These are phyloP conservation scores for Dalbergia cochinchinensis DNA, from an alignment of 306 rosid species.

Conservation along the genomic window DNA sequence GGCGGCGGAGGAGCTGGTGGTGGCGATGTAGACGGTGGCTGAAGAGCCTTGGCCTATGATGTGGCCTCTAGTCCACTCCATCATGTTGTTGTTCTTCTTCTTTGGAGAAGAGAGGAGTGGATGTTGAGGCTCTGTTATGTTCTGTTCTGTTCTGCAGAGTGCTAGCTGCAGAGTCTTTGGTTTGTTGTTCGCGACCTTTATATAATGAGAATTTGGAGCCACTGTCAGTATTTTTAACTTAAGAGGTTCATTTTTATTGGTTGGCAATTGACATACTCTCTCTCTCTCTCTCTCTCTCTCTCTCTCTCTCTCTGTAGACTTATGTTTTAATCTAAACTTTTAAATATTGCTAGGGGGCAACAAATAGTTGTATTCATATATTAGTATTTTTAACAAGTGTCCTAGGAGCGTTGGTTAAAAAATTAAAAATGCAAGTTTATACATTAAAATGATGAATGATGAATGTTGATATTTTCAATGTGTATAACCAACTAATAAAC, in stretches of 20 bases:
- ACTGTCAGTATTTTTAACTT: conserved; percentile 21
- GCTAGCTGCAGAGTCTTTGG: conserved; percentile 1
- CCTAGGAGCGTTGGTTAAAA: too few species aligned
- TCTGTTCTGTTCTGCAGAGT: neutral
- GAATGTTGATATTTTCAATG: too few species aligned
- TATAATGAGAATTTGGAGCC: conserved; percentile 30
- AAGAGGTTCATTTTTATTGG: conserved; percentile 52
- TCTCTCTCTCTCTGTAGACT: conserved; percentile 25
- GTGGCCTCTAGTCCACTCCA: conserved; percentile 87
- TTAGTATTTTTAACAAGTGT: too few species aligned
- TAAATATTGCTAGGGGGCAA: neutral
- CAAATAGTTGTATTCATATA: neutral
- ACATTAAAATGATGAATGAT: too few species aligned
- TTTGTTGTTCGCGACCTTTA: conserved; percentile 48
- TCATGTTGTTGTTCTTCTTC: conserved; percentile 13
- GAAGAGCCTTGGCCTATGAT: conserved; percentile 88
- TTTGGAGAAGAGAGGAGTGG: neutral
- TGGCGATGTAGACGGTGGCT: conserved; percentile 87
- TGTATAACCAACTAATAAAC: too few species aligned
- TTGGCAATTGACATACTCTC: conserved; percentile 38
- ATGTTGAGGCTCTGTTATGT: conserved; percentile 38
- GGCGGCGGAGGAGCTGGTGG: conserved; percentile 47
- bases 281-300: conserved; percentile 36
- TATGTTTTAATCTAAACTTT: too few species aligned
- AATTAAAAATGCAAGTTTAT: too few species aligned